Conservation (phyloP, 441 rosid genomes). For the Arabidopsis hybrid region DNA sequence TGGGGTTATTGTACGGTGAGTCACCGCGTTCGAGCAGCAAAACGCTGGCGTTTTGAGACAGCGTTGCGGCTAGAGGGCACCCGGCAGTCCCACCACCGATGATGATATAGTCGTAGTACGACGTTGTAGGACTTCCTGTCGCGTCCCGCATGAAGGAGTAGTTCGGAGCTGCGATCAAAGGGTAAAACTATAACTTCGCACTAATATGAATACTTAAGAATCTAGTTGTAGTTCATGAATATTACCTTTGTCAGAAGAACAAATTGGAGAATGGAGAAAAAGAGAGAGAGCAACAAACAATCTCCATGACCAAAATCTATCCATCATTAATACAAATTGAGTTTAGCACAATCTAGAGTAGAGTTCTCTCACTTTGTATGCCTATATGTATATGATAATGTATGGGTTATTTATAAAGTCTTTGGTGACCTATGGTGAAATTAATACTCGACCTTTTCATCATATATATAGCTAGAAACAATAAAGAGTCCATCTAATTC, state of each 20-base stretch:
- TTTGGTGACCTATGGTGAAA: conserved; percentile 17
- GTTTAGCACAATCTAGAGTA: background rate
- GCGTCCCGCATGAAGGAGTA: conserved; percentile 59
- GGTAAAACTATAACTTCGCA: background rate
- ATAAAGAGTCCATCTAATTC: conserved; percentile 37
- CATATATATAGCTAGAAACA: conserved; percentile 36
- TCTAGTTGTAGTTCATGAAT: background rate
- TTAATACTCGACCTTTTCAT: conserved; percentile 4
- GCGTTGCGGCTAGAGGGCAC: conserved; percentile 87
- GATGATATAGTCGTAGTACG: conserved; percentile 65
- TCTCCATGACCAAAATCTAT: conserved; percentile 29
- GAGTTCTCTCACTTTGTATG: conserved; percentile 15
- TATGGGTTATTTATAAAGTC: background rate
- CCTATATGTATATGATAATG: background rate
- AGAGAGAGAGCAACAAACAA: conserved; percentile 28
- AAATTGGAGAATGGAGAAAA: conserved; percentile 29
- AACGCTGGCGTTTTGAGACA: conserved; percentile 71
- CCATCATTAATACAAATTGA: conserved; percentile 2
- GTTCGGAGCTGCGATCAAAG: conserved; percentile 52
- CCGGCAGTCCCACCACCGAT: conserved; percentile 95
- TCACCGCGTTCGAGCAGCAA: conserved; percentile 86
- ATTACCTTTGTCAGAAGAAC: conserved; percentile 42
- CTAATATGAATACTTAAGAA: background rate
- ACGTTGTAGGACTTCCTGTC: conserved; percentile 45
- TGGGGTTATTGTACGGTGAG: conserved; percentile 76